Base-by-base conservation (phyloP, 225 moss, liverwort and hornwort species). In the Anthoceros angustus region DNA sequence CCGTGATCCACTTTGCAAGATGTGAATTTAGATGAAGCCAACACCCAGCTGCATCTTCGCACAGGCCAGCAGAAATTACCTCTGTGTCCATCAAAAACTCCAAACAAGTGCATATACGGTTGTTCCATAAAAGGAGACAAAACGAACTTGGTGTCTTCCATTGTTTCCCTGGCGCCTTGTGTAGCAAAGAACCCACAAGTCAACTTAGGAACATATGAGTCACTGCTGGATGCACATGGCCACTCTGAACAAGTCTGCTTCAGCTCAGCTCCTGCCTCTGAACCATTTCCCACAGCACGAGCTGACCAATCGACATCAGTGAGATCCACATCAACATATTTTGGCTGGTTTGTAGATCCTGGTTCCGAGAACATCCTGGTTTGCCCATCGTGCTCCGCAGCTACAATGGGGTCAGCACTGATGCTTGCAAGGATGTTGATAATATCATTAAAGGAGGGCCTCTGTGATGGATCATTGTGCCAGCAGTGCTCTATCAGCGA, bases 41-140 rank as follows among this genome's bases (percentile, higher is more conserved):
- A n/a, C n/a, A n/a, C n/a, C n/a, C n/a, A n/a, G n/a, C n/a, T 32
- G 2, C 32, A 32, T 32, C 32, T 1, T 32, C 32, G 32, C 32
- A 32, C 32, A 32, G 32, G 32, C 32, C 32, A 4, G 32, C 32
- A 7, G 38, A 6, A 39, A 12, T 65, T 72, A 83, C 86, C 86
- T 74, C 86, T 74, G 71, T 86, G 86, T 64, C 86, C 86, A 73
- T 86, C 86, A 73, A 83, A 86, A 25, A 86, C 75, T 63, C 86
- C 86, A 70, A 83, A 83, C 39, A 80, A 76, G 32, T 78, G 74
- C 65, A 86, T 76, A 68, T 77, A 60, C 15, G 50, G 62, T 63
- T 63, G 72, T 32, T 74, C 86, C 71, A 78, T 80, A 50, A 86
- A 42, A 40, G 78, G 72, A 49, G 70, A 25, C 43, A 73, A 76